A percentile compares a stretch with the other conserved stretches of the same genome.
phyloP scores from a whole-genome alignment of 768 basidiomycete species.

The Suillus hirtellus region DNA sequence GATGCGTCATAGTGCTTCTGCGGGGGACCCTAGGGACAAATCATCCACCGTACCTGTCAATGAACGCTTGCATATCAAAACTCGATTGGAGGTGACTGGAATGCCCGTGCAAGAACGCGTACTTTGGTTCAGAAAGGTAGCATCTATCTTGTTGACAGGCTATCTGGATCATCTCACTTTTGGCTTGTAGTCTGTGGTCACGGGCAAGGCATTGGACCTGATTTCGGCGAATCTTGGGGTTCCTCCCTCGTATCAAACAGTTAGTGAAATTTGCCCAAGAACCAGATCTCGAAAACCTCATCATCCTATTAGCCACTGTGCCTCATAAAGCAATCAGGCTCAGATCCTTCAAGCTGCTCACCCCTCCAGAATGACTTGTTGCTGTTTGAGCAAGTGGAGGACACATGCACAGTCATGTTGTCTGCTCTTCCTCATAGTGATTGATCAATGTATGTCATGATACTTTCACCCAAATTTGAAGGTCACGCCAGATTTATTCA shows the following conservation, averaged over 20 bases:
- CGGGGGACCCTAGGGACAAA: slow-evolving; percentile 62
- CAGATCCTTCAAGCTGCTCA: slow-evolving; percentile 25
- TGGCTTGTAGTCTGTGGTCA: slow-evolving; percentile 45
- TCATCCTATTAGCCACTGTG: slow-evolving; percentile 43
- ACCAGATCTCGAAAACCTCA: slow-evolving; percentile 27
- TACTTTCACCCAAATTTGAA: neutral
- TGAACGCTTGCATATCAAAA: slow-evolving; percentile 60
- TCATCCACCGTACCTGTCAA: slow-evolving; percentile 45
- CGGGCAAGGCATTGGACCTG: slow-evolving; percentile 66
- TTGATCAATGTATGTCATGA: neutral
- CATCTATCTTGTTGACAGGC: slow-evolving; percentile 11
- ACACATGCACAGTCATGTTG: slow-evolving; percentile 41
- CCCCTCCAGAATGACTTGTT: slow-evolving; percentile 49
- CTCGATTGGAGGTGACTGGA: slow-evolving; percentile 30
- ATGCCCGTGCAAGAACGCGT: slow-evolving; percentile 40
- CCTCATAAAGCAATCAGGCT: slow-evolving; percentile 33
- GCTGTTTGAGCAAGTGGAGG: slow-evolving; percentile 53
- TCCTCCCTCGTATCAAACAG: slow-evolving; percentile 13
- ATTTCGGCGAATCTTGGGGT: slow-evolving; percentile 32
- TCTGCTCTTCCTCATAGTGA: neutral
- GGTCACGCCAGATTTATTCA: neutral
- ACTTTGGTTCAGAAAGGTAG: slow-evolving; percentile 77
- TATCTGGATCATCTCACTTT: slow-evolving; percentile 10
- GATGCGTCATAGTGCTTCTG: slow-evolving; percentile 68
- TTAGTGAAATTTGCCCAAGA: slow-evolving; percentile 13